phyloP scores from a whole-genome alignment of 768 basidiomycete genomes.

The Lentinus tigrinus region DNA sequence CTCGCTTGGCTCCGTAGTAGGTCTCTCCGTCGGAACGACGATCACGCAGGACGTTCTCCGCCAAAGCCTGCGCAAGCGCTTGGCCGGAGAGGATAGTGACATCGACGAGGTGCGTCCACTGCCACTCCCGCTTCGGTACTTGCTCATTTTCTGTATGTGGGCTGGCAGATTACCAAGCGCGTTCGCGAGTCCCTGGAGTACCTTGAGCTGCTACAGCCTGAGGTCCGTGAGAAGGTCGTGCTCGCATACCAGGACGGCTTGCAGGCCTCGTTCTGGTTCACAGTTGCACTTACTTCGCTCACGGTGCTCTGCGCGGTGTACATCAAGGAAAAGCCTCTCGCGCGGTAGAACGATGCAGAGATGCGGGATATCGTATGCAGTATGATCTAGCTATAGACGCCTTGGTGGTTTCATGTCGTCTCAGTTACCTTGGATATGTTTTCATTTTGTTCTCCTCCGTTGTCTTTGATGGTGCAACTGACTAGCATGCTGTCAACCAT shows the following conservation, averaged over 20 bases:
- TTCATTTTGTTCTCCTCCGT: too few relatives aligned
- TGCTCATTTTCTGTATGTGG: background rate
- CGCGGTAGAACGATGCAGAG: conserved; percentile 8
- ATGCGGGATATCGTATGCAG: background rate
- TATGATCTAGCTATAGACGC: background rate
- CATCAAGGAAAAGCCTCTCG: conserved; percentile 49
- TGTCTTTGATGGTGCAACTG: too few relatives aligned
- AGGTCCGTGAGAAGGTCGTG: conserved; percentile 28
- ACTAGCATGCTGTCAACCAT: too few relatives aligned
- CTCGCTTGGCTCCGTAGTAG: conserved; percentile 57
- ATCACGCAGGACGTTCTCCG: conserved; percentile 54
- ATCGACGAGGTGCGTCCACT: conserved; percentile 47
- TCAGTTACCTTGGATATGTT: too few relatives aligned
- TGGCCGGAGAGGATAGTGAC: conserved; percentile 44
- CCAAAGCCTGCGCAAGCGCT: conserved; percentile 37
- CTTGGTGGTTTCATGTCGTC: too few relatives aligned
- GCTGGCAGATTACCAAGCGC: conserved; percentile 28
- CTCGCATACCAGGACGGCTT: conserved; percentile 40
- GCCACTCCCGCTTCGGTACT: background rate
- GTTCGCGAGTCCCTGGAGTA: conserved; percentile 35
- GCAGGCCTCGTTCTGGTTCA: conserved; percentile 48
- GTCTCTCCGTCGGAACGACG: conserved; percentile 55
- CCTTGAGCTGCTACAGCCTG: conserved; percentile 30
- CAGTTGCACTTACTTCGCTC: conserved; percentile 39
- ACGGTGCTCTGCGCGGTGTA: conserved; percentile 47